These are phyloP conservation scores for Gleditsia sinensis DNA, from an alignment of 306 rosid species.

Conservation along the genomic window DNA sequence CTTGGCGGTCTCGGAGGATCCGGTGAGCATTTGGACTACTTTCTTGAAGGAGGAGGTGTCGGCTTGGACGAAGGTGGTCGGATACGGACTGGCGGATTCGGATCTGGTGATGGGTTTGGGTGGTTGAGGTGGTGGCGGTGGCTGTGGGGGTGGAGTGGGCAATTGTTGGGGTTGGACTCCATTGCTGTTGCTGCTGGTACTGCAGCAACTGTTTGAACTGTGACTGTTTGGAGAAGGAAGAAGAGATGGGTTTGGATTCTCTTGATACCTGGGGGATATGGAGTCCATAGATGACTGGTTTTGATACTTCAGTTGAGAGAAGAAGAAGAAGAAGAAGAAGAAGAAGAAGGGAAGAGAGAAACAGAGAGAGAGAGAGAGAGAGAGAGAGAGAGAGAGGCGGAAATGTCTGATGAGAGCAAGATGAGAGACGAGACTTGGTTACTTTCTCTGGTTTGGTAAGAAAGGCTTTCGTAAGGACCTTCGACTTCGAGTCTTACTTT, in stretches of 20 bases:
- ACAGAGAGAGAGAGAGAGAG: neutral
- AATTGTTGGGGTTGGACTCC: slow-evolving; percentile 34
- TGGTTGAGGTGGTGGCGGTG: slow-evolving; percentile 29
- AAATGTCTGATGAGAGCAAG: no score
- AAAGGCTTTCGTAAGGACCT: slow-evolving; percentile 40
- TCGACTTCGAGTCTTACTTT: neutral
- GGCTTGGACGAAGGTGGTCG: slow-evolving; percentile 94
- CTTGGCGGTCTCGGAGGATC: slow-evolving; percentile 75
- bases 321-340: neutral
- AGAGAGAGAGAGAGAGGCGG: neutral
- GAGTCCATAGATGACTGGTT: slow-evolving; percentile 54
- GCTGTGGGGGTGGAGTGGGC: neutral
- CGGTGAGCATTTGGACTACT: slow-evolving; percentile 98
- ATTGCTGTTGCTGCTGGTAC: slow-evolving; percentile 32
- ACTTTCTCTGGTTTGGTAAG: slow-evolving; percentile 49
- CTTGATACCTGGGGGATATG: slow-evolving; percentile 46
- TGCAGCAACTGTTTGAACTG: slow-evolving; percentile 36
- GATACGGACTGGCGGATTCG: slow-evolving; percentile 84
- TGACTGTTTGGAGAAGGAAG: slow-evolving; percentile 40
- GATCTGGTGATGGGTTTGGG: slow-evolving; percentile 69
- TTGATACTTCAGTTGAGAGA: neutral
- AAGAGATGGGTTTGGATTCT: slow-evolving; percentile 21
- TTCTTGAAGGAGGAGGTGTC: slow-evolving; percentile 90
- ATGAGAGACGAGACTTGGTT: slow-evolving; percentile 26
- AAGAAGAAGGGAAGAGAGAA: neutral